These are phyloP conservation scores for Sporormia fimetaria DNA, from an alignment of 495 filamentous ascomycete genomes.

Conservation along the genomic window DNA sequence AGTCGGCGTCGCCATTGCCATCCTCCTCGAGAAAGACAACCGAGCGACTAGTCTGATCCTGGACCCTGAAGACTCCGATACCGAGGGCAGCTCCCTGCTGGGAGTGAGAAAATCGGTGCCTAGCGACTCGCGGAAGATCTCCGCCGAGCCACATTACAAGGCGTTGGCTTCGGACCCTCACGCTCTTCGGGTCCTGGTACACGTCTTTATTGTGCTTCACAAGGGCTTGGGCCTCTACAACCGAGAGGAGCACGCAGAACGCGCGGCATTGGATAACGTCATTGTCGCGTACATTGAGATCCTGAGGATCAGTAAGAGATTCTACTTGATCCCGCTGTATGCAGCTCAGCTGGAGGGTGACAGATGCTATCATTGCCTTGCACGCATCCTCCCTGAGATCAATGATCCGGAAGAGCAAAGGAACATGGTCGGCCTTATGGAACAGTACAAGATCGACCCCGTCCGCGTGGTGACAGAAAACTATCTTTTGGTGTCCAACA, in stretches of 20 bases:
- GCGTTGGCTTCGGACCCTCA: conserved; percentile 39
- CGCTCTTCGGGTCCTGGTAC: conserved; percentile 48
- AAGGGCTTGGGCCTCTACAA: conserved; percentile 33
- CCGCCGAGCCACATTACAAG: conserved; percentile 3
- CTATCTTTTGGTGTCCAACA: conserved; percentile 9
- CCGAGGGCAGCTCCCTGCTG: no score
- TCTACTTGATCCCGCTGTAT: conserved; percentile 74
- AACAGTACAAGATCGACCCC: conserved; percentile 43
- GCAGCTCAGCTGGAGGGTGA: conserved; percentile 55
- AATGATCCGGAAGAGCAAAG: conserved; percentile 38
- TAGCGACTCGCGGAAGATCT: not conserved
- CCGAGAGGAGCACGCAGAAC: conserved; percentile 25
- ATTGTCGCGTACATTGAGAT: conserved; percentile 72
- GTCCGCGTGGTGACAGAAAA: conserved; percentile 39
- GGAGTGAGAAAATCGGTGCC: not conserved
- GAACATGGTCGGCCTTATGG: conserved; percentile 42
- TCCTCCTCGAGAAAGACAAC: conserved; percentile 39
- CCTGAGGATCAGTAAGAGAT: conserved; percentile 54
- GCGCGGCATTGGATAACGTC: conserved; percentile 46
- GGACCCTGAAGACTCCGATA: conserved; percentile 4
- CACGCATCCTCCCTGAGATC: conserved; percentile 46
- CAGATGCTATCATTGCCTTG: conserved; percentile 41
- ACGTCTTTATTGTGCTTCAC: conserved; percentile 44
- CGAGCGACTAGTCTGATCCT: conserved; percentile 10
- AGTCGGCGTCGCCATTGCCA: conserved; percentile 46